Conservation (phyloP, 345 rosid species). For the Corchorus olitorius region DNA sequence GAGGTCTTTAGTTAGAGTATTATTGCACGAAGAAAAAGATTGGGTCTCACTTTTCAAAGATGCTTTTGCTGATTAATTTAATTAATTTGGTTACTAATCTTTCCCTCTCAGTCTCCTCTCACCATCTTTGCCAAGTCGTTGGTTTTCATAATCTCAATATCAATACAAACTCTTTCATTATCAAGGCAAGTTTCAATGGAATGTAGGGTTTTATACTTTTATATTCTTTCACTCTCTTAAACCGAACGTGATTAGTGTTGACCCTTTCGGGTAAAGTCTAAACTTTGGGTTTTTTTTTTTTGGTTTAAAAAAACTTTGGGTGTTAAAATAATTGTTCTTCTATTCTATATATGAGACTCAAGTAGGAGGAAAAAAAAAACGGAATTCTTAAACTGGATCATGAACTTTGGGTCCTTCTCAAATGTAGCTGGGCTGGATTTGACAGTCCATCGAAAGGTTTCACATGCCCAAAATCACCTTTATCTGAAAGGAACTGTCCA, state of each 20-base stretch:
- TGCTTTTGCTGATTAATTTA: not conserved
- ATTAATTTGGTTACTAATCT: not conserved
- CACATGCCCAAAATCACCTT: too few species aligned
- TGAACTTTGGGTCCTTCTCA: not conserved
- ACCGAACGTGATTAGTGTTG: too few species aligned
- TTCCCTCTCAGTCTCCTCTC: not conserved
- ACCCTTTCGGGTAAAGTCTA: too few species aligned
- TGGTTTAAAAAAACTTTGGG: too few species aligned
- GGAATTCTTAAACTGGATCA: too few species aligned
- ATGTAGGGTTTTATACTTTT: too few species aligned
- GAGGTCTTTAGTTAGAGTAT: not conserved
- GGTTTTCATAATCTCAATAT: not conserved
- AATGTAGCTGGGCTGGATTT: not conserved
- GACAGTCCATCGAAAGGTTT: not conserved
- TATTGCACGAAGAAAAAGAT: not conserved
- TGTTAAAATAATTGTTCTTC: not conserved
- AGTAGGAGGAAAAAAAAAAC: too few species aligned
- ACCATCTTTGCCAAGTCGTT: not conserved
- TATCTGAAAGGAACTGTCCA: too few species aligned
- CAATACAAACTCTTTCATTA: not conserved
- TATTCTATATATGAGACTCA: not conserved
- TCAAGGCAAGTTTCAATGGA: not conserved
- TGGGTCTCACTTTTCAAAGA: not conserved
- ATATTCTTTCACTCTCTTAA: too few species aligned
- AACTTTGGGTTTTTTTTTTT: too few species aligned